Conservation (phyloP, 805 yeast genomes). For the Suhomyces faveliae region DNA sequence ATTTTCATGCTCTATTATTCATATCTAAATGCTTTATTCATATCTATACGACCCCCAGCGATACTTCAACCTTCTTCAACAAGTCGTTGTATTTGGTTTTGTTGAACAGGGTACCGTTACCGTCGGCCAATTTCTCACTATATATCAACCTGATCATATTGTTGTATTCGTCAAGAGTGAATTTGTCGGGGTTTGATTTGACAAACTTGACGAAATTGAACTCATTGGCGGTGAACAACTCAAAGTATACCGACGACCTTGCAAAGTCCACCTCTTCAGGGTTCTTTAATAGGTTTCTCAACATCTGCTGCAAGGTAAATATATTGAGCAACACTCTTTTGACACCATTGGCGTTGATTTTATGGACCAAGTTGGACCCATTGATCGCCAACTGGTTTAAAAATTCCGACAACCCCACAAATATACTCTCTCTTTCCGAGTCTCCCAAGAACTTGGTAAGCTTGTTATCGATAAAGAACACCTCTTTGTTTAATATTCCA, state of each 20-base stretch:
- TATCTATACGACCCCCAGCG: neutral
- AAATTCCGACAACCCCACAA: conserved; percentile 49
- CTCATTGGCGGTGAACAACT: conserved; percentile 50
- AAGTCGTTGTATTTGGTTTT: conserved; percentile 39
- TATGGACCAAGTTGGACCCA: conserved; percentile 50
- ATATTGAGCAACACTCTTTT: conserved; percentile 59
- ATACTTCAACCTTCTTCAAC: conserved; percentile 21
- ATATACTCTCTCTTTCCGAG: conserved; percentile 28
- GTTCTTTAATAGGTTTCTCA: conserved; percentile 53
- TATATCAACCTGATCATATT: conserved; percentile 55
- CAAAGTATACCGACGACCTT: conserved; percentile 54
- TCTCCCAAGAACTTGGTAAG: conserved; percentile 34
- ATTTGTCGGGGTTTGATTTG: conserved; percentile 31
- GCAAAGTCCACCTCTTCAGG: conserved; percentile 56
- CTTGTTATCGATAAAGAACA: conserved; percentile 46
- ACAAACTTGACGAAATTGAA: conserved; percentile 44
- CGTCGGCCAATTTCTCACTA: conserved; percentile 42
- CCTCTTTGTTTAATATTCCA: conserved; percentile 48
- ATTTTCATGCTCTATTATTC: neutral
- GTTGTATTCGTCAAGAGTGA: conserved; percentile 44
- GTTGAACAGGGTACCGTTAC: conserved; percentile 37
- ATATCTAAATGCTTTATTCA: neutral
- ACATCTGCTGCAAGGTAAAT: conserved; percentile 65
- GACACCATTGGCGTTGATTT: conserved; percentile 58
- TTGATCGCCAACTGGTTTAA: conserved; percentile 51